A percentile compares a stretch with the other conserved stretches of the same genome.
phyloP scores from a whole-genome alignment of 306 rosid genomes.

The Dryas octopetala region DNA sequence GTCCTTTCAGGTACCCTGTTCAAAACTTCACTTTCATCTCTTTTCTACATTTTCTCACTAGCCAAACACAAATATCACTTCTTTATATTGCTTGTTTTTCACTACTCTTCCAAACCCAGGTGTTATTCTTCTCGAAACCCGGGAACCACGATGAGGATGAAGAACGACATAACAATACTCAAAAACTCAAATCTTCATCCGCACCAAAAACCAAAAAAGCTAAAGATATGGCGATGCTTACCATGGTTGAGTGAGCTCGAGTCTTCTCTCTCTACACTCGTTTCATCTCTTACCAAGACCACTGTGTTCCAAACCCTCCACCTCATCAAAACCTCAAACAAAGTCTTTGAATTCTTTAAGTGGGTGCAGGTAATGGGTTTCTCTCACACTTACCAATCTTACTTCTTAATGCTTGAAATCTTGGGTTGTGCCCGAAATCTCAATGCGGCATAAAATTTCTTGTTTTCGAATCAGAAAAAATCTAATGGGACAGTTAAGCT shows the following conservation, averaged over 20 bases:
- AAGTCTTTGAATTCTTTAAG: conserved; percentile 60
- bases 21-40: neutral
- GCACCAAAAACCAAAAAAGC: conserved; percentile 45
- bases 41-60: neutral
- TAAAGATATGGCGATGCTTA: conserved; percentile 45
- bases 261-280: conserved; percentile 44
- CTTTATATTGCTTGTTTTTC: neutral
- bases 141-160: conserved; percentile 13
- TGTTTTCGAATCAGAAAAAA: conserved; percentile 61
- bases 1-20: conserved; percentile 33
- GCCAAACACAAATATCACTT: neutral
- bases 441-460: conserved; percentile 65
- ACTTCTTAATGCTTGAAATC: conserved; percentile 57
- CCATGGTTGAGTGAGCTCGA: conserved; percentile 53
- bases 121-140: conserved; percentile 31
- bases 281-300: conserved; percentile 56
- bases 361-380: conserved; percentile 61
- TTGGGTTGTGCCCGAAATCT: conserved; percentile 58
- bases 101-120: conserved; percentile 36
- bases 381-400: conserved; percentile 51
- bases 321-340: conserved; percentile 42
- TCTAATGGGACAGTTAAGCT: conserved; percentile 68
- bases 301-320: conserved; percentile 60
- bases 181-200: conserved; percentile 35
- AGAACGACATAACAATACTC: conserved; percentile 11